Evolutionary conservation across 306 rosid species (phyloP).

Genomic region (Albizia julibrissin): DNA sequence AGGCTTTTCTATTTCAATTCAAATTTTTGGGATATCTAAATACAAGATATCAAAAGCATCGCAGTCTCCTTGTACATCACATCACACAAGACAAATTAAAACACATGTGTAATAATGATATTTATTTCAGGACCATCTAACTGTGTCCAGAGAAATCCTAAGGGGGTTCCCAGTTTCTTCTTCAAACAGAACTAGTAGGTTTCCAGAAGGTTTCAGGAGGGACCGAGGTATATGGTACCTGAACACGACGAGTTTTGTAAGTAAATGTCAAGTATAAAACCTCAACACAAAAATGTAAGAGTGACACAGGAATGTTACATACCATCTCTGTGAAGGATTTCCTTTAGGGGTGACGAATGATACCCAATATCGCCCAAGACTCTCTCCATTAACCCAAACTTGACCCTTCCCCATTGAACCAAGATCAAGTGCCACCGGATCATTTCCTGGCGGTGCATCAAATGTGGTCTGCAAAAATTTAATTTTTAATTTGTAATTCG

Average conservation of each 20-base stretch:
- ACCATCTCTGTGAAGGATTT: constrained; percentile 83
- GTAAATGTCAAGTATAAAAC: not conserved
- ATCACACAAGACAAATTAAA: not conserved
- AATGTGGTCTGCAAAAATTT: constrained; percentile 54
- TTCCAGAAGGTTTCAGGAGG: constrained; percentile 60
- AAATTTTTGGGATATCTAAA: not conserved
- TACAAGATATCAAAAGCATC: not conserved
- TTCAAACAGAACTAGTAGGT: constrained; percentile 45
- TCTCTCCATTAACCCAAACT: constrained; percentile 75
- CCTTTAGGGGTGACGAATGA: constrained; percentile 73
- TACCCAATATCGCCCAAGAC: constrained; percentile 88
- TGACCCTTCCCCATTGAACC: constrained; percentile 92
- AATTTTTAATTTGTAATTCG: not conserved
- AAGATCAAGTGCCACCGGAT: constrained; percentile 74
- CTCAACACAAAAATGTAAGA: not conserved
- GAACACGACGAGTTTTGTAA: constrained; percentile 5
- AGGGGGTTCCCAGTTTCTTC: constrained; percentile 15
- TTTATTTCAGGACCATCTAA: constrained; percentile 10
- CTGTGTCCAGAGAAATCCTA: constrained; percentile 44
- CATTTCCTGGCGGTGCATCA: constrained; percentile 64
- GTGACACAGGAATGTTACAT: constrained; percentile 9
- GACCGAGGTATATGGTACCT: constrained; percentile 92
- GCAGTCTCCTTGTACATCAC: not conserved
- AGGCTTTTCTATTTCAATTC: not conserved
- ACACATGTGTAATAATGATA: not conserved